A percentile compares a stretch with the other conserved stretches of the same genome.
Evolutionary conservation across 1,139 yeast species (phyloP).

Genomic region (Diutina catenulata): DNA sequence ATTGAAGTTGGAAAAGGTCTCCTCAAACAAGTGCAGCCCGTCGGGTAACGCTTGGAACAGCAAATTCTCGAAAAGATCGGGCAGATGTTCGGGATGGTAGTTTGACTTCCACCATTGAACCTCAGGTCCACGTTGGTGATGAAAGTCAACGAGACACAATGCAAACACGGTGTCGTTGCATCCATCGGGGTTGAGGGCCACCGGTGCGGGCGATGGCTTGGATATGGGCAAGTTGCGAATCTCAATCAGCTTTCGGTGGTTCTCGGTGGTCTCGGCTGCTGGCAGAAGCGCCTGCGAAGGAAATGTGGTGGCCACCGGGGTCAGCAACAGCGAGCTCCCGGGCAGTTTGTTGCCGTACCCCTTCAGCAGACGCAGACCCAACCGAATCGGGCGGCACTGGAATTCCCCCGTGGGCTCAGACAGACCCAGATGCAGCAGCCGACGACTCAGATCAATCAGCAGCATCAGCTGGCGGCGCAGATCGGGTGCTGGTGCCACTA

Average conservation of each 20-base stretch:
- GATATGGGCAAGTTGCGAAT: slow-evolving; percentile 27
- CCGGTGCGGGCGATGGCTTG: slow-evolving; percentile 8
- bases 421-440: background rate
- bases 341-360: no score
- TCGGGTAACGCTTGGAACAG: slow-evolving; percentile 96
- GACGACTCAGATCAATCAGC: background rate
- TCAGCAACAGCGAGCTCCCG: background rate
- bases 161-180: slow-evolving; percentile 52
- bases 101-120: slow-evolving; percentile 85
- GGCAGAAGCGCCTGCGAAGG: background rate
- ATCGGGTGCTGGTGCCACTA: background rate
- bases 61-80: slow-evolving; percentile 68
- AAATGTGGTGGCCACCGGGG: background rate
- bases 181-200: slow-evolving; percentile 7
- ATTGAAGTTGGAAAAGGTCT: slow-evolving; percentile 86
- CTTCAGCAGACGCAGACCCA: background rate
- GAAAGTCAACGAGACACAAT: slow-evolving; percentile 84
- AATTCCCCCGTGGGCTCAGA: background rate
- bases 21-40: slow-evolving; percentile 86
- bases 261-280: background rate
- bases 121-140: slow-evolving; percentile 91
- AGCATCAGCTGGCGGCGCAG: slow-evolving; percentile 3
- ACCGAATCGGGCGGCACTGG: slow-evolving; percentile 1
- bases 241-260: slow-evolving; percentile 13
- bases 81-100: slow-evolving; percentile 24